A percentile compares a stretch with the other conserved stretches of the same genome.
These are phyloP conservation scores for Phragmites australis DNA, from an alignment of 176 grass and related monocot species.

Conservation along the genomic window DNA sequence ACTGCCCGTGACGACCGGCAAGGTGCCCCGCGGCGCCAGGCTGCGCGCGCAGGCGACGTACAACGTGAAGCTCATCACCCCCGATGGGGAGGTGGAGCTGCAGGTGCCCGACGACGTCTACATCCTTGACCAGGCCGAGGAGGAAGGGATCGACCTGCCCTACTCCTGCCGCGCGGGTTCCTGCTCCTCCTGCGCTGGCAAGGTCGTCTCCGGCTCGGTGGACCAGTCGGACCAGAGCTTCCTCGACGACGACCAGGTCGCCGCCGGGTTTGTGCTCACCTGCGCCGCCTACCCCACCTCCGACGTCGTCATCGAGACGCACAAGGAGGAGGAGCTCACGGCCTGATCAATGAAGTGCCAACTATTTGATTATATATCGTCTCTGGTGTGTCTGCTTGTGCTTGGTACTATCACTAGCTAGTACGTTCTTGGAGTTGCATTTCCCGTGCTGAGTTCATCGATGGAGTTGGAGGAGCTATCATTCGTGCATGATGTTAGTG, in stretches of 20 bases:
- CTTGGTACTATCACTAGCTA: too few relatives aligned
- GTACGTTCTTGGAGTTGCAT: too few relatives aligned
- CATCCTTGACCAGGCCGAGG: slow-evolving; percentile 70
- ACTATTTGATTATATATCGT: too few relatives aligned
- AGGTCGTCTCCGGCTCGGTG: slow-evolving; percentile 51
- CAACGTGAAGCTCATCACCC: slow-evolving; percentile 73
- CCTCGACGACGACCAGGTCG: slow-evolving; percentile 71
- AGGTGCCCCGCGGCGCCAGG: slow-evolving; percentile 29
- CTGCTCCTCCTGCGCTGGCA: slow-evolving; percentile 79
- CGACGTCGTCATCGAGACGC: slow-evolving; percentile 84
- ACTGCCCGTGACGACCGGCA: not conserved
- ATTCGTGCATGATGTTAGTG: too few relatives aligned
- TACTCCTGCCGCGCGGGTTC: slow-evolving; percentile 76
- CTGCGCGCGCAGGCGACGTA: slow-evolving; percentile 48
- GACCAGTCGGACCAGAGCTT: slow-evolving; percentile 85
- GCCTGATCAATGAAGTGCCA: too few relatives aligned
- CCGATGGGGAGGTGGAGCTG: slow-evolving; percentile 50
- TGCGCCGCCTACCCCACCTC: slow-evolving; percentile 68
- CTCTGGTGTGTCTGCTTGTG: too few relatives aligned
- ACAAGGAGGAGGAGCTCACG: slow-evolving; percentile 83
- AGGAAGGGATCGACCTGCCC: slow-evolving; percentile 62
- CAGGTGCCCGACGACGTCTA: slow-evolving; percentile 62
- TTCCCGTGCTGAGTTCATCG: too few relatives aligned
- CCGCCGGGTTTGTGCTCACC: slow-evolving; percentile 60
- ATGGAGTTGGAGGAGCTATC: too few relatives aligned